Base-by-base conservation (phyloP, 306 rosid genomes). In the Cucurbita pepo region DNA sequence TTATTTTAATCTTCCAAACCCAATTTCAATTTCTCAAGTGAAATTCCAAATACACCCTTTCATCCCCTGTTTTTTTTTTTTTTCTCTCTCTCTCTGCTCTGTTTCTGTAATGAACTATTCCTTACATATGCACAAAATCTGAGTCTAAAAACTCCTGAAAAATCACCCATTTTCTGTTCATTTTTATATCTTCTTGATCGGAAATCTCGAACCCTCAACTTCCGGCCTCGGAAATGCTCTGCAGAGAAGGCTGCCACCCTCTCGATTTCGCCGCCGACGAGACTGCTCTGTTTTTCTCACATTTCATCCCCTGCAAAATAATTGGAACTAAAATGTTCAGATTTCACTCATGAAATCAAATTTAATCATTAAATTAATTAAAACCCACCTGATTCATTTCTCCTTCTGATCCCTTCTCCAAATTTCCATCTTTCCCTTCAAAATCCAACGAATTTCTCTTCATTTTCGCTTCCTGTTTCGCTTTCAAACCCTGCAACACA, bases 161-260 rank as follows among this genome's bases (percentile, higher is more conserved):
- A 18, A 38, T 0, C 8, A 43, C 10, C 34, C 34, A 18, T n/a
- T 41, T 18, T n/a, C 5, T 18, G 21, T 18, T 8, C 40, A 36
- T 34, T 2, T 14, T 59, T 36, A 60, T 14, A 60, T 14, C 1
- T n/a, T 62, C 4, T 43, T 19, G 22, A 11, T 43, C 53, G 18
- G 2, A 43, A 44, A 65, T 3, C 7, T 1, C 8, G 4, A 65
- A 19, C 43, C 48, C 16, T 75, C 30, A 75, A 70, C 72, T 62
- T 60, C 61, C 77, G 9, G 36, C 51, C 14, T 74, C 77, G 6
- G 71, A 75, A 43, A 75, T 75, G 48, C 78, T 75, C 13, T 75
- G 60, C 44, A 75, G 21, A 12, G 71, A 60, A 5, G 78, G 78
- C 56, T 75, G 72, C 78, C 78, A 75, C 10, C 41, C 60, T 75